Evolutionary conservation across 164 flowering plant species (phyloP).

Genomic region (Annona squamosa): DNA sequence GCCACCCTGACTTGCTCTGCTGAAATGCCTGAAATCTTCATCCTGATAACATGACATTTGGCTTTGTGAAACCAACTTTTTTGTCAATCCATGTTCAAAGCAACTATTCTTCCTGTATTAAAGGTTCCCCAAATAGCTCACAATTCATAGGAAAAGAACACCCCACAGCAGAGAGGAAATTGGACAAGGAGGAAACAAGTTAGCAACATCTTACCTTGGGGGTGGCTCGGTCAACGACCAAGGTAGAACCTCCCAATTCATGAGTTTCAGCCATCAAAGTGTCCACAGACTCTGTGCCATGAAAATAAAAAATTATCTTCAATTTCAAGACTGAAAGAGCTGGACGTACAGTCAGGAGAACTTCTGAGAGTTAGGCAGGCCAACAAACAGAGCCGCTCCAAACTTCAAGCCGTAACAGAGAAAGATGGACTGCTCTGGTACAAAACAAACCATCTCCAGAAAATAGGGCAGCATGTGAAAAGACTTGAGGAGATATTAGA

Average conservation of each 20-base stretch:
- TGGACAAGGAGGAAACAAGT: neutral
- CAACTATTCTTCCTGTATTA: neutral
- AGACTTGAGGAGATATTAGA: too few species aligned
- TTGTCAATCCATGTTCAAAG: neutral
- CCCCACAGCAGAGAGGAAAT: slow-evolving; percentile 2
- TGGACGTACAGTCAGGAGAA: neutral
- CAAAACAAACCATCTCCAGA: too few species aligned
- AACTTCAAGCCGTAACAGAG: too few species aligned
- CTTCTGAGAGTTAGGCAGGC: neutral
- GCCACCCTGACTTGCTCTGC: slow-evolving; percentile 58
- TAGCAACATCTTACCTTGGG: slow-evolving; percentile 60
- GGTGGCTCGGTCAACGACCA: slow-evolving; percentile 96
- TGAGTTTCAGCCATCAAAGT: slow-evolving; percentile 82
- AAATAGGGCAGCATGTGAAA: too few species aligned
- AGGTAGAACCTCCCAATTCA: slow-evolving; percentile 84
- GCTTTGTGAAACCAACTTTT: neutral
- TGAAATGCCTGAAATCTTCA: slow-evolving; percentile 64
- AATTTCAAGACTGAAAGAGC: neutral
- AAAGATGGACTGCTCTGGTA: too few species aligned
- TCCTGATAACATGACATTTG: slow-evolving; percentile 35
- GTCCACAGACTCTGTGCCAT: slow-evolving; percentile 78
- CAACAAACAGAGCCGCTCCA: neutral
- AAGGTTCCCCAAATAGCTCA: neutral
- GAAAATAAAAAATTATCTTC: neutral
- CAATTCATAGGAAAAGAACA: neutral